Evolutionary conservation across 768 basidiomycete species (phyloP), one percentile per base, ranked within the genome.

Genomic region (Termitomyces sp.): DNA sequence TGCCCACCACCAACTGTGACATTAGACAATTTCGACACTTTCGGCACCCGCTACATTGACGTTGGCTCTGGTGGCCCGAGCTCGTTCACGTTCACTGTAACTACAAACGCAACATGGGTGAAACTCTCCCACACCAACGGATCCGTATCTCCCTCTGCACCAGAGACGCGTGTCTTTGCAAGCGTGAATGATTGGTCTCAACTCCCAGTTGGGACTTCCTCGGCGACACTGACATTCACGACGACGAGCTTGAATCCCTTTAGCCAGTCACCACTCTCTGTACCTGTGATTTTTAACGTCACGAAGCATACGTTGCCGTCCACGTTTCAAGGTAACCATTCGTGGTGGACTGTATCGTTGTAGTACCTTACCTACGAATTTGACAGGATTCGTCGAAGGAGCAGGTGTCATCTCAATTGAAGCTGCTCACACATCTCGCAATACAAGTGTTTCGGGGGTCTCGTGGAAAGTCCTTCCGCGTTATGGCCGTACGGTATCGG

Each of bases 391-490:
- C 59, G 78, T 89, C 28, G 84, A 88, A 61, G 81, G 78, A 21
- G 76, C 80, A 47, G 85, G 85, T 15, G 80, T 76, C 28, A 73
- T 89, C 37, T 81, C 83, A 0, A 85, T 87, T 37, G 85, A 89
- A 62, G 86, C 85, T 35, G 82, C 76, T 1, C 86, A 88, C 65
- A 71, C 78, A 0, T 67, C 76, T 7, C 73, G 78, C 6, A 80
- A 77, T 60, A 74, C 66, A 9, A 63, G 78, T 8, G 81, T 81
- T 5, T 68, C 74, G 37, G 80, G 78, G 4, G 75, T 85, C 49
- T 68, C 75, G 3, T 88, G 85, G 83, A 77, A 75, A 11, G 77
- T 81, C 41, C 67, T 89, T 5, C 82, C 82, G 1, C 79, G 81
- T 3, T 79, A 84, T 52, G 86, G 86, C 6, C 71, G 78, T n/a